phyloP scores from a whole-genome alignment of 169 alveolate species.

The Perkinsus chesapeaki region DNA sequence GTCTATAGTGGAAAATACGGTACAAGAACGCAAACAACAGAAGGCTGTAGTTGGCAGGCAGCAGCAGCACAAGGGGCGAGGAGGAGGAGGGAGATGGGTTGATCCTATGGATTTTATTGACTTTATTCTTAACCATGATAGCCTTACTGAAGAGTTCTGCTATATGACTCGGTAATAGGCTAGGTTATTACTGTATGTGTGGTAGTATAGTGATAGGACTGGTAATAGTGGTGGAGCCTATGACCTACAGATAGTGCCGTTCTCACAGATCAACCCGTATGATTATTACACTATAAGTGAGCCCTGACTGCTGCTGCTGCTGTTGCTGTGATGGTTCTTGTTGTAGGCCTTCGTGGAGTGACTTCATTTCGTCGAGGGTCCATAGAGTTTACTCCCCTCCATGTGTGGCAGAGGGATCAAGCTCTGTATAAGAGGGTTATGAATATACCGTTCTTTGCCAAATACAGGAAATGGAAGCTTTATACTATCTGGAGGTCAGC shows the following conservation, averaged over 20 bases:
- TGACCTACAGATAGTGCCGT: constrained; percentile 40
- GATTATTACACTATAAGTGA: constrained; percentile 37
- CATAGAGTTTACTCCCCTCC: constrained; percentile 33
- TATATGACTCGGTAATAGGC: constrained; percentile 14
- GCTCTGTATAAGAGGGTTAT: constrained; percentile 48
- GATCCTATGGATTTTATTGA: background rate
- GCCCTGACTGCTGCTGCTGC: background rate
- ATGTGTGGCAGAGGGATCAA: constrained; percentile 73
- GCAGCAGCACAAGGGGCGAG: background rate
- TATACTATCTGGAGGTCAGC: constrained; percentile 71
- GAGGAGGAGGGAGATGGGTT: background rate
- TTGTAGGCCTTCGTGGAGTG: constrained; percentile 31
- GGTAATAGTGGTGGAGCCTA: constrained; percentile 18
- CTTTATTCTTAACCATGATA: constrained; percentile 9
- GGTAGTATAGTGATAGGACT: no score
- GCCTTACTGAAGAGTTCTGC: constrained; percentile 29
- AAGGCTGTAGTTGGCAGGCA: background rate
- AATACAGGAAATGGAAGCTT: constrained; percentile 66
- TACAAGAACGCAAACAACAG: no score
- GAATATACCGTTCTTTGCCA: constrained; percentile 50
- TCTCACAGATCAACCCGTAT: constrained; percentile 28
- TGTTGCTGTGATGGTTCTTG: background rate
- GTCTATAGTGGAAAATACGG: background rate
- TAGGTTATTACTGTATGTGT: background rate
- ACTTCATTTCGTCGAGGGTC: constrained; percentile 18